Conservation (phyloP, 306 rosid species). For the Cicer cuneatum region DNA sequence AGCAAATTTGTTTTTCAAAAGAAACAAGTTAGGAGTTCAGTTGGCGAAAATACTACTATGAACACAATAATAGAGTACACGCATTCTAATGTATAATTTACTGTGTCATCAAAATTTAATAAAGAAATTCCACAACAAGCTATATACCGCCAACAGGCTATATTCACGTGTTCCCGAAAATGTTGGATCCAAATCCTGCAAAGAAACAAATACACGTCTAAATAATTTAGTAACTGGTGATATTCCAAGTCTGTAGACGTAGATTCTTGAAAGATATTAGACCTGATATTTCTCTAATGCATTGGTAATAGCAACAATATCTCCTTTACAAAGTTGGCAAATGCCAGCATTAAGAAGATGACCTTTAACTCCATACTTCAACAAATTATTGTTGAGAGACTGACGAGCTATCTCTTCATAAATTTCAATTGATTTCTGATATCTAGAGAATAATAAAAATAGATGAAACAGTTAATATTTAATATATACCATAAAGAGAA, state of each 20-base stretch:
- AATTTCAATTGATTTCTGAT: slow-evolving; percentile 79
- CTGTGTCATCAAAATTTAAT: neutral
- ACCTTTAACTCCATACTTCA: slow-evolving; percentile 94
- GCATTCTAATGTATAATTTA: neutral
- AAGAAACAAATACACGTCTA: slow-evolving; percentile 36
- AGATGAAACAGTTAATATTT: slow-evolving; percentile 11
- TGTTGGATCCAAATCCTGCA: slow-evolving; percentile 97
- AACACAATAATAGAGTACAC: neutral
- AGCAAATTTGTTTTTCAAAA: slow-evolving; percentile 7
- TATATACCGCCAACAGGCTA: slow-evolving; percentile 75
- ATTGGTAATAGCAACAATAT: slow-evolving; percentile 78
- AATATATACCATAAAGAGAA: slow-evolving; percentile 21
- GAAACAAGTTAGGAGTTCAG: neutral
- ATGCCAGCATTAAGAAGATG: slow-evolving; percentile 98
- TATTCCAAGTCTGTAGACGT: slow-evolving; percentile 30
- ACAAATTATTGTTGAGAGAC: slow-evolving; percentile 78
- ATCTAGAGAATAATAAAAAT: slow-evolving; percentile 55
- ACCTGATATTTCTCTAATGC: slow-evolving; percentile 97
- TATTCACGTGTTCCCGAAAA: slow-evolving; percentile 93
- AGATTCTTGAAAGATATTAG: slow-evolving; percentile 45
- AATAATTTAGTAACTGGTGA: slow-evolving; percentile 39
- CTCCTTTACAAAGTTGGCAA: slow-evolving; percentile 92
- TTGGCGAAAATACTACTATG: neutral
- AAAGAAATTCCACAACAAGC: slow-evolving; percentile 14
- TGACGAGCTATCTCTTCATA: slow-evolving; percentile 93